Base-by-base conservation (phyloP, 1,284 basidiomycete genomes). In the Entoloma clypeatum region DNA sequence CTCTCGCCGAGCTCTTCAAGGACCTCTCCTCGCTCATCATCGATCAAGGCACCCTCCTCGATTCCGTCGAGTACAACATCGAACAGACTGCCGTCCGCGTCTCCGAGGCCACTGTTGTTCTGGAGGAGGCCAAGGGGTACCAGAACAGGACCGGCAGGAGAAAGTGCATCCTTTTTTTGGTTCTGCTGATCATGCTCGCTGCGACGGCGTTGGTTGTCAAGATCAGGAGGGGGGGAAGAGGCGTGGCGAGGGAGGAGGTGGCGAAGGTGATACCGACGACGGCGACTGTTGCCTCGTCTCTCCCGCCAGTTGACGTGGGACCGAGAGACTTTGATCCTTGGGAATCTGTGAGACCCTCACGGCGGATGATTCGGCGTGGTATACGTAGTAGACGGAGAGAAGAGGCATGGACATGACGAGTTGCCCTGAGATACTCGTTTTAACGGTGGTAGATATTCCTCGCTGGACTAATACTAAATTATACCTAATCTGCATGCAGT, bases 1-100 rank as follows among this genome's bases (percentile, higher is more conserved):
- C 85, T 35, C 75, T 99, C 16, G 94, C 94, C 1, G 92, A 95
- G 56, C 77, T 99, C 30, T 99, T 99, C 74, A 91, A 94, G 54
- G 96, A 99, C 59, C 73, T 99, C 27, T 87, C 86, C 16, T 79
- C 76, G 27, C 77, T 99, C 46, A 92, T 99, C 42, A 97, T 99
- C 50, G 96, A 99, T 63, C 96, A 99, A 61, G 96, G 96, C 8
- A 97, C 95, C 7, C 77, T 99, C 39, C 74, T 99, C 43, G 96
- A 99, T 64, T 89, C 90, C 28, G 81, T 99, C 43, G 96, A 99
- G 65, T 99, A 92, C 67, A 99, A 99, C 60, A 91, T 99, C 42
- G 92, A 98, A 61, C 84, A 89, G 61, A 92, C 94, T 14, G 82
- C 85, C 5, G 77, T 77, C 16, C 78, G 92, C 43, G 76, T 96